These are phyloP conservation scores for Rusavskia elegans DNA, from an alignment of 495 filamentous ascomycete species.

Conservation along the genomic window DNA sequence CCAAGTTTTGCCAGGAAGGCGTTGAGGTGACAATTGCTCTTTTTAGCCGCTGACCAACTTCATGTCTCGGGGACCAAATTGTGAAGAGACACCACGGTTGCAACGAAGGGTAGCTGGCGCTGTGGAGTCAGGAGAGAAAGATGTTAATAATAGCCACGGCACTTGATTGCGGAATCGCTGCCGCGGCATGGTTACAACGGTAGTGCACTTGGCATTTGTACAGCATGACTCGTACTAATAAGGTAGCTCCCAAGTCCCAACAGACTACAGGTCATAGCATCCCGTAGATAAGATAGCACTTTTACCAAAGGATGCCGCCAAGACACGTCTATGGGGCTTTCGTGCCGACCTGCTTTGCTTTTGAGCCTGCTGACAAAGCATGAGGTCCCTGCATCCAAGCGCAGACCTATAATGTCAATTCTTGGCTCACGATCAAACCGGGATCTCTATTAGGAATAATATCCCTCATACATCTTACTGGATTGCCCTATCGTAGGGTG, in stretches of 20 bases:
- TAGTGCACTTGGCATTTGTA: not conserved
- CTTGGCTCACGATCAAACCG: not conserved
- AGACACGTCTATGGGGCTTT: too few relatives aligned
- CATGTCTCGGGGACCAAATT: not conserved
- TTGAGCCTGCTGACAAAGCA: too few relatives aligned
- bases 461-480: not conserved
- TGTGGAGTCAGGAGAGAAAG: not conserved
- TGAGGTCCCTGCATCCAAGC: too few relatives aligned
- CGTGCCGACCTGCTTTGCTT: too few relatives aligned
- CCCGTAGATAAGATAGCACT: too few relatives aligned
- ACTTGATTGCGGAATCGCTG: not conserved
- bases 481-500: not conserved
- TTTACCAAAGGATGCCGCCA: too few relatives aligned
- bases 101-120: not conserved
- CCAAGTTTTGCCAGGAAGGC: slow-evolving; percentile 83
- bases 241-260: too few relatives aligned
- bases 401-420: not conserved
- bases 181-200: not conserved
- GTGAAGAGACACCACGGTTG: not conserved
- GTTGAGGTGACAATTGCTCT: slow-evolving; percentile 2
- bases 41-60: not conserved
- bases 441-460: not conserved
- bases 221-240: too few relatives aligned
- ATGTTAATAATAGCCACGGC: not conserved
- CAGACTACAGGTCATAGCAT: too few relatives aligned